Base-by-base conservation (phyloP, 2,329 filamentous ascomycete species). In the Phyllosticta paracitricarpa region DNA sequence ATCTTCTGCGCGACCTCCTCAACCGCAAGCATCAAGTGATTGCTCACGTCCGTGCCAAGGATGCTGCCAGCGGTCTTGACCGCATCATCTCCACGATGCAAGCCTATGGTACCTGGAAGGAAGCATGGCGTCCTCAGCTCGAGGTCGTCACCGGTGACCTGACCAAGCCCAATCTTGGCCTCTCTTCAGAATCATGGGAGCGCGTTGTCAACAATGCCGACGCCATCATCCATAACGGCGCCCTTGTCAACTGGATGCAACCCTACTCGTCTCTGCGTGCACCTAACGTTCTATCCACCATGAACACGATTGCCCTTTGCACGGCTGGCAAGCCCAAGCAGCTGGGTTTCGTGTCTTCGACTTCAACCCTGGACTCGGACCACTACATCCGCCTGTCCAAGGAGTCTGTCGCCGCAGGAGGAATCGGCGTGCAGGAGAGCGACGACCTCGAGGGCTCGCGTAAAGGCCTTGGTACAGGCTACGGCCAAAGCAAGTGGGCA, bases 401-500 rank as follows among this genome's bases (percentile, higher is more conserved):
- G 61, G 78, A 83, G 59, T 81, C 80, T 61, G 76, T 83, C 33
- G 79, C 79, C 10, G 81, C 81, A 33, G 88, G 88, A 9, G 84
- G 83, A 7, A 79, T 78, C 22, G 84, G 84, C 12, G 82, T 96
- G 17, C 78, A 81, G 22, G 93, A 97, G 72, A 80, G 80, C 0
- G 92, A 97, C 70, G 86, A 93, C 65, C 80, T 97, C 64, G 78
- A 84, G 66, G 90, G 91, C 59, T 92, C 89, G 68, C 81, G 85
- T 51, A 85, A 79, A 58, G 89, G 89, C 33, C 84, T 97, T 1
- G 85, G 85, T 51, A 96, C 89, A 0, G 92, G 93, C 4, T 97
- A 97, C 68, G 92, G 93, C 2, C 92, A 97, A 73, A 85, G 84
- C 65, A 97, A 97, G 77, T 97, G 91, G 91, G 89, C 84, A 5